Conservation (phyloP, 192 early-diverging fungal species). For the Rhizophagus sp. region DNA sequence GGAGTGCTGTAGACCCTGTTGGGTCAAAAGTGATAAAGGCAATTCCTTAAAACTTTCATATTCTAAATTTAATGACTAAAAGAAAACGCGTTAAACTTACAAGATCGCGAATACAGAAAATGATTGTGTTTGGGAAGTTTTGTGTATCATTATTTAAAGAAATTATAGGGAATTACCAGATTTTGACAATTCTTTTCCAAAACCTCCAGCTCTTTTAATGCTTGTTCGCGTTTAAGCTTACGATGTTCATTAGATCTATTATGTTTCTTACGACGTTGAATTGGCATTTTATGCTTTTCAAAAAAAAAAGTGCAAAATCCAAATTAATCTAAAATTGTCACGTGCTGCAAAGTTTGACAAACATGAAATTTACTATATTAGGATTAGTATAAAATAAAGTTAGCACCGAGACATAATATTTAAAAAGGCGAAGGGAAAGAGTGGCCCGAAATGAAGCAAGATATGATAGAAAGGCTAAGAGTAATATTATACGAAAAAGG, state of each 20-base stretch:
- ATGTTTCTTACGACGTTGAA: neutral
- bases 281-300: neutral
- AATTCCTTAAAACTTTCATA: constrained; percentile 47
- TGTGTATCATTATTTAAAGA: neutral
- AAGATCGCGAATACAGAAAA: neutral
- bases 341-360: no score
- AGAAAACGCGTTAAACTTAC: neutral
- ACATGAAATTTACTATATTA: no score
- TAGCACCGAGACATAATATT: no score
- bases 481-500: no score
- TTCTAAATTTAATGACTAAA: constrained; percentile 1
- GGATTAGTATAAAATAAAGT: no score
- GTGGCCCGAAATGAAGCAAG: no score
- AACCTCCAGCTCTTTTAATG: constrained; percentile 18
- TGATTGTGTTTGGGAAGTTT: no score
- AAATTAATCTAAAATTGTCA: no score
- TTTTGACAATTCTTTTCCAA: constrained; percentile 18
- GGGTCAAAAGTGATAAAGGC: constrained; percentile 56
- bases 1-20: constrained; percentile 72
- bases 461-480: no score
- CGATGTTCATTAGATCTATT: neutral
- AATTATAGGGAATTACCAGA: neutral
- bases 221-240: constrained; percentile 2
- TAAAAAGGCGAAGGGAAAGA: no score
- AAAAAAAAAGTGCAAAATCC: neutral